Evolutionary conservation across 2,329 filamentous ascomycete species (phyloP).

Genomic region (Colletotrichum scovillei): DNA sequence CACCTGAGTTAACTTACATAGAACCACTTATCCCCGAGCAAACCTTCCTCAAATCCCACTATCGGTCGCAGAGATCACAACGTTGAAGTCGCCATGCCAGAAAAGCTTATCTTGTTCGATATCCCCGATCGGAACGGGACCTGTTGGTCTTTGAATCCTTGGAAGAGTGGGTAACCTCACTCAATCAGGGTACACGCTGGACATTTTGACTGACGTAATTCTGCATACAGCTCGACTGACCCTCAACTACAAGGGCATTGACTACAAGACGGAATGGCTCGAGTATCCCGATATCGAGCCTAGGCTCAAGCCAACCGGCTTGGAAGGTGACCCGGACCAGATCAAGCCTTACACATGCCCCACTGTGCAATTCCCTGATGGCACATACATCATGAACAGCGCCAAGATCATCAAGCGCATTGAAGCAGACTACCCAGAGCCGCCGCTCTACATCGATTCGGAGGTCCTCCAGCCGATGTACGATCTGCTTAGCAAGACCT

Average conservation of each 20-base stretch:
- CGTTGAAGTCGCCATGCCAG: constrained; percentile 36
- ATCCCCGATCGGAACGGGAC: constrained; percentile 59
- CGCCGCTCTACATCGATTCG: constrained; percentile 67
- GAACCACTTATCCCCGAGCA: not conserved
- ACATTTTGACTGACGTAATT: not conserved
- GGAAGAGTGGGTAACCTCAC: constrained; percentile 67
- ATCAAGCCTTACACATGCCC: constrained; percentile 64
- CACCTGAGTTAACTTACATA: not conserved
- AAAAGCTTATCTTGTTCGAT: constrained; percentile 67
- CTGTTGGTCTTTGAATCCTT: constrained; percentile 76
- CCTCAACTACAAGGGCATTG: constrained; percentile 75
- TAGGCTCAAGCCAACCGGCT: constrained; percentile 57
- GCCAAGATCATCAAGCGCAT: constrained; percentile 67
- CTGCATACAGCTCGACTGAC: constrained; percentile 65
- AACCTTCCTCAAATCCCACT: not conserved
- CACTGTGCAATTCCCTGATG: constrained; percentile 64
- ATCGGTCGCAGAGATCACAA: not conserved
- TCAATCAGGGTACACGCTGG: not conserved
- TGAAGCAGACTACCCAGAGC: constrained; percentile 68
- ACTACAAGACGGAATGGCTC: constrained; percentile 76
- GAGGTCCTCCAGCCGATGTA: constrained; percentile 59
- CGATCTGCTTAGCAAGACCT: constrained; percentile 47
- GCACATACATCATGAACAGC: constrained; percentile 73
- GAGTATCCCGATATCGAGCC: constrained; percentile 75
- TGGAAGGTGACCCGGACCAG: constrained; percentile 57